Percentiles rank a stretch among this genome's conserved stretches.
These are phyloP conservation scores for Pistacia atlantica DNA, from an alignment of 345 rosid genomes.

Conservation along the genomic window DNA sequence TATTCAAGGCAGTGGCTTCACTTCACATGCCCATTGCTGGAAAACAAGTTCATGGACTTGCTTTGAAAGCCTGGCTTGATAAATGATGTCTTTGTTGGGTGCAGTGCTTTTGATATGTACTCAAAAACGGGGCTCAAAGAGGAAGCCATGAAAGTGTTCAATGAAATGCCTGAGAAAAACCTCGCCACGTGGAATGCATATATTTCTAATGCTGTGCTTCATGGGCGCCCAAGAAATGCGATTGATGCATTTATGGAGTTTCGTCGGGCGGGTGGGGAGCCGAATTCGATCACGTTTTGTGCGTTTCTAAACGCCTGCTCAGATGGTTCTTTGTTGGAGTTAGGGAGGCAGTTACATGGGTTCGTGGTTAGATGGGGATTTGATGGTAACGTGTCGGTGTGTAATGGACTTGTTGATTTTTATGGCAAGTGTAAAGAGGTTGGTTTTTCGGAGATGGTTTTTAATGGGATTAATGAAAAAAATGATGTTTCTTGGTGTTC, in stretches of 20 bases:
- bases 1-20: conserved; percentile 69
- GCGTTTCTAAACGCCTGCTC: conserved; percentile 73
- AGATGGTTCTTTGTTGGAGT: conserved; percentile 43
- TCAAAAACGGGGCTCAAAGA: conserved; percentile 45
- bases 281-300: conserved; percentile 71
- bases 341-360: conserved; percentile 75
- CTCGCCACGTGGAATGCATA: conserved; percentile 72
- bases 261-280: conserved; percentile 53
- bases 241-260: conserved; percentile 55
- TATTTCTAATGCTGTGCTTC: conserved; percentile 68
- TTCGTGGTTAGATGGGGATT: conserved; percentile 58
- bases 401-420: conserved; percentile 76
- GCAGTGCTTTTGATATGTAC: conserved; percentile 84
- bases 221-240: conserved; percentile 51
- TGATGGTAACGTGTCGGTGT: conserved; percentile 52
- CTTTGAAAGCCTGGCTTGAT: conserved; percentile 59
- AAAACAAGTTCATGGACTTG: conserved; percentile 60
- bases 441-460: conserved; percentile 47
- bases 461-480: conserved; percentile 49
- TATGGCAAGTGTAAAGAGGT: conserved; percentile 79
- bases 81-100: conserved; percentile 67
- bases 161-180: conserved; percentile 75
- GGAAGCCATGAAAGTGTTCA: conserved; percentile 71
- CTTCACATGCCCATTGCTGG: conserved; percentile 45
- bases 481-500: conserved; percentile 91